Conservation (phyloP, 2,329 filamentous ascomycete species). For the Cordyceps pruinosa region DNA sequence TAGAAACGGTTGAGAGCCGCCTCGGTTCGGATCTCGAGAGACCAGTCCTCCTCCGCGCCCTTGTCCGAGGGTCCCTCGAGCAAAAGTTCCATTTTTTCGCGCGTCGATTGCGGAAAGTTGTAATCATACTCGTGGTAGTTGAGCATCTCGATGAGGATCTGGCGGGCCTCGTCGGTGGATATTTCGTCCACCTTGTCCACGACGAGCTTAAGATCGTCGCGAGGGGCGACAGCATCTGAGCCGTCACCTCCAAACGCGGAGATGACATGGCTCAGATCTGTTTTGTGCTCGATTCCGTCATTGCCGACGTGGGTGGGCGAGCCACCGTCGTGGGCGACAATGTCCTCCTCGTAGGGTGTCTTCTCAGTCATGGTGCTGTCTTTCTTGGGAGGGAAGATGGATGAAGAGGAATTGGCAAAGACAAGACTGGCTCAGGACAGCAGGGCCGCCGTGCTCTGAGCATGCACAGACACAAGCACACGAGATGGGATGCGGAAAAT, state of each 20-base stretch:
- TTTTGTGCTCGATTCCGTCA: background rate
- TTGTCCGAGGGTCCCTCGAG: slow-evolving; percentile 15
- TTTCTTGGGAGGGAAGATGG: background rate
- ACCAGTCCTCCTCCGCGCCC: slow-evolving; percentile 12
- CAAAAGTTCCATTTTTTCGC: slow-evolving; percentile 16
- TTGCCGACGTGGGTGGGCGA: background rate
- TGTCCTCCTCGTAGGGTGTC: background rate
- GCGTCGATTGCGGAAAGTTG: slow-evolving; percentile 18
- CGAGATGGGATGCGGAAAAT: background rate
- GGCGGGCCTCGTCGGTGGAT: slow-evolving; percentile 16
- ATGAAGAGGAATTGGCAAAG: background rate
- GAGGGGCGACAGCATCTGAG: slow-evolving; percentile 16
- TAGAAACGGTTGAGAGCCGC: slow-evolving; percentile 8
- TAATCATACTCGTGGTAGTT: slow-evolving; percentile 21
- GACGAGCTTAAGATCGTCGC: slow-evolving; percentile 19
- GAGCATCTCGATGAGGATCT: slow-evolving; percentile 17
- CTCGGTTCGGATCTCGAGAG: slow-evolving; percentile 4
- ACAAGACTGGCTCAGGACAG: background rate
- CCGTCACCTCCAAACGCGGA: slow-evolving; percentile 9
- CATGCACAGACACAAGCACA: background rate
- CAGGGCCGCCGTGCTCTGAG: background rate
- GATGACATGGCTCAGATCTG: slow-evolving; percentile 1
- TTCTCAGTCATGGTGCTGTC: background rate
- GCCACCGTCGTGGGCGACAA: background rate
- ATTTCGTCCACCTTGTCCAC: slow-evolving; percentile 18